Evolutionary conservation across 352 stramenopile species (phyloP), one percentile per base, ranked within the genome.

Genomic region (Globisporangium polare): DNA sequence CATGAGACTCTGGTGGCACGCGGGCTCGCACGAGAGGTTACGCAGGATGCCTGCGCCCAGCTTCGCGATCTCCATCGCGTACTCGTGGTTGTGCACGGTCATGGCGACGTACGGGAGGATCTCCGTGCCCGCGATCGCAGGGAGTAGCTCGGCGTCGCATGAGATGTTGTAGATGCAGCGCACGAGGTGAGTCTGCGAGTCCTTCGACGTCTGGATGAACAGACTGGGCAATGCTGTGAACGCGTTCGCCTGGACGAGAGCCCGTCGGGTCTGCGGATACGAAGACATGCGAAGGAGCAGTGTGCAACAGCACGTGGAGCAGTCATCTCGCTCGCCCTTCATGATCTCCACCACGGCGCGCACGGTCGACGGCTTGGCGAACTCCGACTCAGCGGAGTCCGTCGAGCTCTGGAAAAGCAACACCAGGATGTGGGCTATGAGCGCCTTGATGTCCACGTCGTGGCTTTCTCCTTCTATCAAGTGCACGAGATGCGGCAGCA

Each of bases 121-220:
- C 13, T 73, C 58, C 2, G 26, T 46, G 5, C 52, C 37, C 8
- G 63, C 41, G 7, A 83, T 53, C 46, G 52, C 60, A 2, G 33
- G 49, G 5, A 86, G 58, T 12, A 90, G 54, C 5, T 61, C 53
- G 0, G 13, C 49, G 51, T 87, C 77, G 24, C 75, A 83, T 1
- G 80, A 79, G 29, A 89, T 59, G 53, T 88, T 88, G 74, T 86
- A 92, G 17, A 90, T 35, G 37, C 74, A 73, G 9, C 75, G 75
- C 49, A 92, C 58, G 37, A 92, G 68, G 4, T 87, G 56, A 27
- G 68, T 50, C 49, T 82, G 69, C 0, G 70, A 67, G n/a, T 73
- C 63, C 13, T 69, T 62, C 22, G 69, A 63, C 27, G 65, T 60
- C n/a, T 77, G 67, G 8, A 69, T 24, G 4, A 83, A 72, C 1